Percentiles rank a stretch among this genome's conserved stretches.
These are phyloP conservation scores for Polytrichum formosum DNA, from an alignment of 225 moss, liverwort and hornwort species.

Conservation along the genomic window DNA sequence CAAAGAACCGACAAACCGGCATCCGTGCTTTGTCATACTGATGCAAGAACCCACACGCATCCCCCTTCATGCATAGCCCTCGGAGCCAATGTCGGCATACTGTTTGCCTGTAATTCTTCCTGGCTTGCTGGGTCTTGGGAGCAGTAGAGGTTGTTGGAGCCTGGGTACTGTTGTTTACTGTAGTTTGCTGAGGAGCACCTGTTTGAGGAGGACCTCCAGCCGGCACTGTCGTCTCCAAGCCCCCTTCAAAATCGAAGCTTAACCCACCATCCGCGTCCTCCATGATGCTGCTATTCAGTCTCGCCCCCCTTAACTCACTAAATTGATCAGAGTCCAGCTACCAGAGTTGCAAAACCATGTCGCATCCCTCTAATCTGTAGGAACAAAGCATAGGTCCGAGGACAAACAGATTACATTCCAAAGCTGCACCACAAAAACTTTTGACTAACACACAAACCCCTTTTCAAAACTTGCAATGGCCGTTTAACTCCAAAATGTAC, in stretches of 20 bases:
- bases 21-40: conserved; percentile 99
- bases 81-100: conserved; percentile 98
- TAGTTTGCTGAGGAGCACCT: conserved; percentile 22
- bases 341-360: too few relatives aligned
- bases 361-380: too few relatives aligned
- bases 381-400: too few relatives aligned
- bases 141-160: conserved; percentile 36
- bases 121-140: conserved; percentile 66
- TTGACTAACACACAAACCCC: too few relatives aligned
- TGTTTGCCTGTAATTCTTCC: conserved; percentile 98
- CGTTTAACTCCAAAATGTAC: too few relatives aligned
- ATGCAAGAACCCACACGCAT: conserved; percentile 97
- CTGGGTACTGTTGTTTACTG: conserved; percentile 39
- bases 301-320: too few relatives aligned
- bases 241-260: conserved; percentile 97
- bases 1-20: conserved; percentile 99
- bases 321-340: too few relatives aligned
- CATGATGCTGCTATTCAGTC: conserved; percentile 30
- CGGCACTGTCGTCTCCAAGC: conserved; percentile 65
- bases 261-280: conserved; percentile 93
- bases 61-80: conserved; percentile 98
- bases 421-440: too few relatives aligned
- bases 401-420: too few relatives aligned
- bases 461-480: too few relatives aligned
- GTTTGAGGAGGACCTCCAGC: conserved; percentile 38